phyloP scores from a whole-genome alignment of 306 rosid genomes.

The Castanea sativa region DNA sequence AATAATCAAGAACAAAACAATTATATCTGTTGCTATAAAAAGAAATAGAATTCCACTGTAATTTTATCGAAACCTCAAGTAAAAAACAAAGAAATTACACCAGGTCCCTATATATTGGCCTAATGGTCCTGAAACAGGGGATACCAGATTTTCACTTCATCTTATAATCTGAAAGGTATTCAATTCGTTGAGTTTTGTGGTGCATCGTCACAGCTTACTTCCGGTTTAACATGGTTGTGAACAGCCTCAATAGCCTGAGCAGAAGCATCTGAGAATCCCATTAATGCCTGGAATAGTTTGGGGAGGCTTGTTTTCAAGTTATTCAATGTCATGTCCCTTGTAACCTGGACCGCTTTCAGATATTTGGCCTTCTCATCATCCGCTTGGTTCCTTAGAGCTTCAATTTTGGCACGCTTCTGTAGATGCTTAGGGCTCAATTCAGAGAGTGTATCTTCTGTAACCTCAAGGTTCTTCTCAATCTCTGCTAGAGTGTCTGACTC shows the following conservation, averaged over 20 bases:
- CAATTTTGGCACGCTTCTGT: conserved; percentile 52
- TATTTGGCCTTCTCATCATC: conserved; percentile 53
- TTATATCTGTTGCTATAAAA: neutral
- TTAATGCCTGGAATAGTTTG: conserved; percentile 52
- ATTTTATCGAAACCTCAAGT: neutral
- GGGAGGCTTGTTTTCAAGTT: conserved; percentile 68
- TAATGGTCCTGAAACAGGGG: neutral
- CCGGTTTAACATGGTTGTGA: conserved; percentile 25
- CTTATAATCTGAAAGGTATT: neutral
- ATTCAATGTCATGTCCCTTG: conserved; percentile 51
- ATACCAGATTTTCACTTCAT: neutral
- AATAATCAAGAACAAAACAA: neutral
- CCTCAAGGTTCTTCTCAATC: conserved; percentile 43
- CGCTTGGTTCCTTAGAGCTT: conserved; percentile 60
- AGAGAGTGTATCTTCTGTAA: conserved; percentile 28
- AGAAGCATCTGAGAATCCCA: conserved; percentile 57
- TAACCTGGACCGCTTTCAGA: conserved; percentile 46
- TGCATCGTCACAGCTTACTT: conserved; percentile 34
- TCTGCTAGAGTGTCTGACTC: conserved; percentile 43
- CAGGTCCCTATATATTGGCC: neutral
- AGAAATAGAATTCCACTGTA: neutral
- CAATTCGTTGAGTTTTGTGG: conserved; percentile 3
- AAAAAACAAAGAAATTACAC: neutral
- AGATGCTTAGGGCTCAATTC: conserved; percentile 59
- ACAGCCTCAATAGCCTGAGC: conserved; percentile 53